Evolutionary conservation across 2,329 filamentous ascomycete species (phyloP).

Genomic region (Arthrobotrys musiformis): DNA sequence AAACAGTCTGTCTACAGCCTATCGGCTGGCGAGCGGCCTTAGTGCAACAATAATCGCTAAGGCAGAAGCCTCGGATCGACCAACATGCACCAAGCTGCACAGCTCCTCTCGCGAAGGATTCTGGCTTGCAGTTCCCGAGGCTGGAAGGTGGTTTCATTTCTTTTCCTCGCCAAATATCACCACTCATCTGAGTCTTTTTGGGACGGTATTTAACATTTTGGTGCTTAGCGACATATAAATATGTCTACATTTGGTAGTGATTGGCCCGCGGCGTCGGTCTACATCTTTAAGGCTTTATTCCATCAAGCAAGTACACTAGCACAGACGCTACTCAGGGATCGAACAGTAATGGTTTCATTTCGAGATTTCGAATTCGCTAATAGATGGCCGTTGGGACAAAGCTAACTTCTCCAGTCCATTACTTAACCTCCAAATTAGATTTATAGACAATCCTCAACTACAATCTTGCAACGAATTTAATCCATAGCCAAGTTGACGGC

Average conservation of each 20-base stretch:
- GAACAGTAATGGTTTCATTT: not conserved
- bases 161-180: slow-evolving; percentile 1
- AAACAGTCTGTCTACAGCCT: slow-evolving; percentile 17
- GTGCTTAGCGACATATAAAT: not conserved
- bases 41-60: slow-evolving; percentile 9
- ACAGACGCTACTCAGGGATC: not conserved
- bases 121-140: slow-evolving; percentile 41
- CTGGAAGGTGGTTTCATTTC: slow-evolving; percentile 47
- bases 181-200: not conserved
- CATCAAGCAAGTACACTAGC: not conserved
- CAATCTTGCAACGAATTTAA: too few relatives aligned
- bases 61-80: slow-evolving; percentile 27
- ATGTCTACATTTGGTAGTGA: slow-evolving; percentile 11
- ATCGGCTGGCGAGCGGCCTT: slow-evolving; percentile 18
- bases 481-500: not conserved
- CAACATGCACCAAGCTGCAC: slow-evolving; percentile 32
- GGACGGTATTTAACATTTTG: not conserved
- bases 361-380: not conserved
- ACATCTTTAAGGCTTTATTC: not conserved
- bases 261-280: not conserved
- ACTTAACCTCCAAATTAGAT: not conserved
- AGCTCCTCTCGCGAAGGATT: slow-evolving; percentile 11
- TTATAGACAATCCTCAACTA: not conserved
- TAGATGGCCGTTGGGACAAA: not conserved
- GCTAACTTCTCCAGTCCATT: not conserved